A percentile compares a stretch with the other conserved stretches of the same genome.
Conservation (phyloP, 129 eudicot genomes). For the Cynara cardunculus region DNA sequence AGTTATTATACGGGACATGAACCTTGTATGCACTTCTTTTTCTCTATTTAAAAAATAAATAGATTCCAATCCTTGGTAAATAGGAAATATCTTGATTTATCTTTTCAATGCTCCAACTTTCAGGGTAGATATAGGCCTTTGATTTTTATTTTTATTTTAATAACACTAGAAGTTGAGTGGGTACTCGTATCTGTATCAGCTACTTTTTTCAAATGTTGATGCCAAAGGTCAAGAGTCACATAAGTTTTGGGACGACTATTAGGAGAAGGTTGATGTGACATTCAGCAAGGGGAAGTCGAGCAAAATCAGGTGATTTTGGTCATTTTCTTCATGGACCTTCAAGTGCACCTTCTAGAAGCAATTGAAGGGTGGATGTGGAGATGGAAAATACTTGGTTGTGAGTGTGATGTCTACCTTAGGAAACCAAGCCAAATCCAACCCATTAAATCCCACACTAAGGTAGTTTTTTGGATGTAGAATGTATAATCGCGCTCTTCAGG, state of each 20-base stretch:
- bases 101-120: neutral
- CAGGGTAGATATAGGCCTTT: neutral
- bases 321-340: neutral
- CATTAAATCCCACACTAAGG: neutral
- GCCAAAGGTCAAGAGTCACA: neutral
- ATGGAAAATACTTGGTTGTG: conserved; percentile 52
- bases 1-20: neutral
- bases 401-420: conserved; percentile 56
- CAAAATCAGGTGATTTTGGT: neutral
- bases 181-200: neutral
- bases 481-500: conserved; percentile 33
- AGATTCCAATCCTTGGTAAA: neutral
- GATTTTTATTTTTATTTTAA: neutral
- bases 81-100: neutral
- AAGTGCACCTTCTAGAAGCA: conserved; percentile 12
- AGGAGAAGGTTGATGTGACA: neutral
- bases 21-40: neutral
- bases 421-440: neutral
- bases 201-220: neutral
- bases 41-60: neutral
- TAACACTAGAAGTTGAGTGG: neutral
- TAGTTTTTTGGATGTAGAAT: neutral
- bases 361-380: conserved; percentile 49
- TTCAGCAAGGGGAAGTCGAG: neutral
- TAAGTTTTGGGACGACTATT: neutral